Evolutionary conservation across 2,329 filamentous ascomycete genomes (phyloP).

Genomic region (Alternaria conjuncta): DNA sequence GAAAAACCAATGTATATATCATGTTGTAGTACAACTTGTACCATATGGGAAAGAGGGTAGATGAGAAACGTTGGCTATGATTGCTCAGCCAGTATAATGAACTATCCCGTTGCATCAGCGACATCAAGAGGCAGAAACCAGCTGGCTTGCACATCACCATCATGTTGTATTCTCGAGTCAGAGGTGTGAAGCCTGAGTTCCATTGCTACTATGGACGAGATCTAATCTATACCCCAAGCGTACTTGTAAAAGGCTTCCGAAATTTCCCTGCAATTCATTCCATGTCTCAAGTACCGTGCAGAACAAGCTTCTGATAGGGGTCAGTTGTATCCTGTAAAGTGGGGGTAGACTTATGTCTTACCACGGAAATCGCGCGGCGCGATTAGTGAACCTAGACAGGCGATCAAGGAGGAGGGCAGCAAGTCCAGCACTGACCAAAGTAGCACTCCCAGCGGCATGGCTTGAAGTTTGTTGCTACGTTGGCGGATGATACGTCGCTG

Average conservation of each 20-base stretch:
- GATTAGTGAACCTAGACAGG: not conserved
- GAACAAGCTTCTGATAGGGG: not conserved
- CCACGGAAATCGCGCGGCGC: not conserved
- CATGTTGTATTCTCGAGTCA: not conserved
- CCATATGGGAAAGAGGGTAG: not conserved
- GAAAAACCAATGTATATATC: not conserved
- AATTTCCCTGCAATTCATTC: not conserved
- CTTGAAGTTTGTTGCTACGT: not conserved
- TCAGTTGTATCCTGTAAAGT: not conserved
- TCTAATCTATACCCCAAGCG: not conserved
- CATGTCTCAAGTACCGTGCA: not conserved
- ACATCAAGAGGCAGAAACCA: not conserved
- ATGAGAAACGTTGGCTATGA: not conserved
- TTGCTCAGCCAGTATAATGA: not conserved
- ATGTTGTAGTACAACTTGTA: not conserved
- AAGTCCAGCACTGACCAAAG: not conserved
- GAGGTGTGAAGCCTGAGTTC: not conserved
- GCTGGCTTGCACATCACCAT: not conserved
- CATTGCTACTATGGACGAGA: not conserved
- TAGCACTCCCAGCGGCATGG: not conserved
- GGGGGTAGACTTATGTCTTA: not conserved
- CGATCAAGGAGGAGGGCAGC: slow-evolving; percentile 1
- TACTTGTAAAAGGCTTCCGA: not conserved
- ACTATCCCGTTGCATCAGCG: not conserved
- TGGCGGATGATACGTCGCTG: not conserved